Base-by-base conservation (phyloP, 2,329 filamentous ascomycete species). In the Metarhizium humberi region DNA sequence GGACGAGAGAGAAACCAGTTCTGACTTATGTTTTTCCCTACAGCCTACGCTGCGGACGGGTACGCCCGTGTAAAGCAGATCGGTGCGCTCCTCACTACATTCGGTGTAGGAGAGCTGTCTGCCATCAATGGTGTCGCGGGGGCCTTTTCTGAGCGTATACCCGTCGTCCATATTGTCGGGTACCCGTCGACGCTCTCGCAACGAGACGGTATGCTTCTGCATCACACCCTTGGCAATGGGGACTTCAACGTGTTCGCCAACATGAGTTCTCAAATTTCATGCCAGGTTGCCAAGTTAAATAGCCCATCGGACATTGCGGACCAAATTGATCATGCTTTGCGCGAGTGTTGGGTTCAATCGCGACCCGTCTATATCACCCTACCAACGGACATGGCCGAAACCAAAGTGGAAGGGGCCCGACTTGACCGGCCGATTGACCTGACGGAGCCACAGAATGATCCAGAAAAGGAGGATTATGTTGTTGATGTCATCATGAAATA, bases 341-440 rank as follows among this genome's bases (percentile, higher is more conserved):
- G 81, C 36, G 79, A 90, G 70, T 94, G 89, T 68, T 90, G 82
- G 74, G 71, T 89, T 48, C 77, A 81, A 55, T 89, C 85, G 58
- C 80, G 87, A 20, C 91, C 91, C 3, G 88, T 95, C 51, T 95
- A 95, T 71, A 84, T 95, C 62, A 86, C 86, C 66, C 75, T 95
- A 8, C 90, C 91, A 2, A 89, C 87, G 16, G 89, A 95, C 66
- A 87, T 94, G 78, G 84, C 88, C 10, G 75, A 84, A 61, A 81
- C 84, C 67, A 88, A 92, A 71, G 74, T 95, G 29, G 86, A 92
- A 66, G 90, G 88, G 40, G 78, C 81, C 50, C 76, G 85, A 7
- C 77, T 95, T 13, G 78, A 85, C n/a, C 85, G 76, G 0, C 83
- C 84, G 0, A 82, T 96, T 57, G 81, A 91, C 64, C 73, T 92